These are phyloP conservation scores for Chlamydomonas schloesseri DNA, from an alignment of 139 green algal genomes.

Conservation along the genomic window DNA sequence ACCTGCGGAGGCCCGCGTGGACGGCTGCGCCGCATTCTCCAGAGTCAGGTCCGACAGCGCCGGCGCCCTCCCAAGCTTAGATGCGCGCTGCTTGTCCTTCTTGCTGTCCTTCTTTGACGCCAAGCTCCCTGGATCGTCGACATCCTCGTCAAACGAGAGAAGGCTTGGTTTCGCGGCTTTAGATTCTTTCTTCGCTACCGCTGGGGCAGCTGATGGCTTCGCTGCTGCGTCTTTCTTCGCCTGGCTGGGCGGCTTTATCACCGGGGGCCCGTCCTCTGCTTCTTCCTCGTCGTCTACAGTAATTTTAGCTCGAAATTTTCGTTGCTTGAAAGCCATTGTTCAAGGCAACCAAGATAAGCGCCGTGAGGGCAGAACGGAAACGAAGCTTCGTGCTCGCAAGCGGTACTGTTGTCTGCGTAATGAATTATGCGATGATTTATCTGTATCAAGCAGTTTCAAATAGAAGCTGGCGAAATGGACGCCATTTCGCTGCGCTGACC, in stretches of 20 bases:
- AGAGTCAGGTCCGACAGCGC: conserved; percentile 15
- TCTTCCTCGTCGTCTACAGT: conserved; percentile 50
- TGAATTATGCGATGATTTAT: too few relatives aligned
- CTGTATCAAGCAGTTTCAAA: too few relatives aligned
- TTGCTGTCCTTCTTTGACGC: conserved; percentile 22
- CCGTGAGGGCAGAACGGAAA: too few relatives aligned
- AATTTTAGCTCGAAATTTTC: conserved; percentile 56
- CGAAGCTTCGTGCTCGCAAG: too few relatives aligned
- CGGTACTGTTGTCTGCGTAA: too few relatives aligned
- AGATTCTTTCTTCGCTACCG: conserved; percentile 21
- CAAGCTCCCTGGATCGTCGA: conserved; percentile 17
- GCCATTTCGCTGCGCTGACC: too few relatives aligned
- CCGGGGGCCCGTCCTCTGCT: conserved; percentile 9
- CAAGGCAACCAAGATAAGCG: too few relatives aligned
- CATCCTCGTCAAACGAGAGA: conserved; percentile 63
- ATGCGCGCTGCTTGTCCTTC: conserved; percentile 39
- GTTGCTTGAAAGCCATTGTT: conserved; percentile 52
- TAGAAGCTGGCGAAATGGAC: too few relatives aligned
- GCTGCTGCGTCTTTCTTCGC: neutral
- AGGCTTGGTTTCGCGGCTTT: conserved; percentile 51
- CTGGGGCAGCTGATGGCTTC: neutral
- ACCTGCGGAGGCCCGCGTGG: conserved; percentile 13
- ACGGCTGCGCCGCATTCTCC: neutral
- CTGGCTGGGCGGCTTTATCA: conserved; percentile 12
- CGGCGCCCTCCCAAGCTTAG: conserved; percentile 14